Evolutionary conservation across 108 stramenopile genomes (phyloP).

Genomic region (Cyclotella sp.): DNA sequence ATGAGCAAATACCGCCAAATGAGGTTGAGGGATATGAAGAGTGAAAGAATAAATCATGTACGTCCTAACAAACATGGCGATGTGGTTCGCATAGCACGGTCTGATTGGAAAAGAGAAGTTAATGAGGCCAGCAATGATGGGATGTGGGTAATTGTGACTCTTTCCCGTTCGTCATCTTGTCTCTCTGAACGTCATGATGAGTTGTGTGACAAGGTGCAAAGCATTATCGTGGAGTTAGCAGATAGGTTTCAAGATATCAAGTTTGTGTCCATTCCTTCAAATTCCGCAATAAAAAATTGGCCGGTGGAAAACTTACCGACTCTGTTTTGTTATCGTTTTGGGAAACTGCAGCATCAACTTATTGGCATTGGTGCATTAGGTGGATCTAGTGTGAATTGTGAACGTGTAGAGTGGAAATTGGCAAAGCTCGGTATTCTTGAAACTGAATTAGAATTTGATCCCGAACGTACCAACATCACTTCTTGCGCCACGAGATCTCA

Average conservation of each 20-base stretch:
- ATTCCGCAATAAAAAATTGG: slow-evolving; percentile 91
- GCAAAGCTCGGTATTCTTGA: slow-evolving; percentile 57
- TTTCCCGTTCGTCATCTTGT: slow-evolving; percentile 48
- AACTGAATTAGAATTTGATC: slow-evolving; percentile 52
- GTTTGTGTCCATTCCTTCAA: slow-evolving; percentile 83
- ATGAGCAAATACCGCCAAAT: slow-evolving; percentile 60
- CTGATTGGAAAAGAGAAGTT: slow-evolving; percentile 76
- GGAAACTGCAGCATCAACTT: slow-evolving; percentile 83
- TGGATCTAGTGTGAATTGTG: slow-evolving; percentile 38
- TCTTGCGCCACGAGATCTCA: not conserved
- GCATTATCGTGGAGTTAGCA: slow-evolving; percentile 45
- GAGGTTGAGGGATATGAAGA: slow-evolving; percentile 61
- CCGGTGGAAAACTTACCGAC: slow-evolving; percentile 89
- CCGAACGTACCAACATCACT: slow-evolving; percentile 5
- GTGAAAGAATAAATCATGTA: slow-evolving; percentile 6
- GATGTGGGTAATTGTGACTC: slow-evolving; percentile 75
- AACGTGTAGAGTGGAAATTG: slow-evolving; percentile 59
- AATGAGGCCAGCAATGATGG: slow-evolving; percentile 68
- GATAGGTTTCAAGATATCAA: slow-evolving; percentile 58
- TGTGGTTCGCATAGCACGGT: slow-evolving; percentile 60
- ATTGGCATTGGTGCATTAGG: slow-evolving; percentile 53
- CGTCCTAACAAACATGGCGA: slow-evolving; percentile 36
- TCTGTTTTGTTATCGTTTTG: slow-evolving; percentile 90
- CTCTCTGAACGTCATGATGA: slow-evolving; percentile 44
- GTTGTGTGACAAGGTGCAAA: slow-evolving; percentile 53